These are phyloP conservation scores for Cerrena zonata DNA, from an alignment of 1,284 basidiomycete genomes.

Conservation along the genomic window DNA sequence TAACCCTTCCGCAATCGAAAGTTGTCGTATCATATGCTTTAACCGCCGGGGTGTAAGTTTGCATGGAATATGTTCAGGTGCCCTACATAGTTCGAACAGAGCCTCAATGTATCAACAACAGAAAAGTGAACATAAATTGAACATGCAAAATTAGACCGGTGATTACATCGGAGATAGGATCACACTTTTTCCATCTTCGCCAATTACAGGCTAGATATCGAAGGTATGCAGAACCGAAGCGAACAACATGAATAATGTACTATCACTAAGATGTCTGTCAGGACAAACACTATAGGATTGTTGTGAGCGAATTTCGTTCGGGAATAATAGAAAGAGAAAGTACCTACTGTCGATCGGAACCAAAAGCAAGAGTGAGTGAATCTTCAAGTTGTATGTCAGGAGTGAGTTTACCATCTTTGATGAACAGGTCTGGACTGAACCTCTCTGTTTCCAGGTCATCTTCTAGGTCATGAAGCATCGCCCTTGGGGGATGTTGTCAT, in stretches of 20 bases:
- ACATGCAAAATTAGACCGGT: background rate
- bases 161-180: background rate
- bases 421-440: constrained; percentile 14
- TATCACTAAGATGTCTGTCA: constrained; percentile 3
- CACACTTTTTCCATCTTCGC: constrained; percentile 3
- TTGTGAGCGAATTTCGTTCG: background rate
- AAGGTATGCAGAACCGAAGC: constrained; percentile 14
- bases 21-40: too few species aligned
- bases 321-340: background rate
- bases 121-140: background rate
- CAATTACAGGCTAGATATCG: constrained; percentile 6
- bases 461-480: constrained; percentile 10
- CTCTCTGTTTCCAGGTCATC: constrained; percentile 12
- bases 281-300: constrained; percentile 6
- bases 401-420: constrained; percentile 8
- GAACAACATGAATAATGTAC: constrained; percentile 10
- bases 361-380: constrained; percentile 16
- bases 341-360: constrained; percentile 10
- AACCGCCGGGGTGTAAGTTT: background rate
- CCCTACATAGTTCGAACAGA: background rate
- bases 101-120: background rate
- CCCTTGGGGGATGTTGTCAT: background rate
- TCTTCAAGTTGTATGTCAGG: constrained; percentile 6
- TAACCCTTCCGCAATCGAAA: too few species aligned
- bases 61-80: background rate